A percentile compares a stretch with the other conserved stretches of the same genome.
phyloP scores from a whole-genome alignment of 148 eudicot genomes.

The Bassia scoparia region DNA sequence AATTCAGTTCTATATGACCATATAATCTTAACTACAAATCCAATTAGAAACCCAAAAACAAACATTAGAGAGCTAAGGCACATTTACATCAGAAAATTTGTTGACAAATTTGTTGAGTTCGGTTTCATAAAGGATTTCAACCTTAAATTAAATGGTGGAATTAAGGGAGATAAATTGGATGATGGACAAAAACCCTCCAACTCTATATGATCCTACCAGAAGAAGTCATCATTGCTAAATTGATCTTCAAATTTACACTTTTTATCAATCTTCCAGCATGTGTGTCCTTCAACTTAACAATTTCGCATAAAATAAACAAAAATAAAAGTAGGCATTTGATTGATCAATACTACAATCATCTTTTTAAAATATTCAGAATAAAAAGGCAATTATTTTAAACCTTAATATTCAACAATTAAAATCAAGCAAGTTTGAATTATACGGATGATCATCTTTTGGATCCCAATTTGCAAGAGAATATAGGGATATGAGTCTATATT shows the following conservation, averaged over 20 bases:
- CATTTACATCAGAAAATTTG: slow-evolving; percentile 43
- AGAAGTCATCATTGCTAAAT: slow-evolving; percentile 42
- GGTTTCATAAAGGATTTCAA: slow-evolving; percentile 56
- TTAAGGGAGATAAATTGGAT: slow-evolving; percentile 77
- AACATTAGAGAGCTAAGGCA: no score
- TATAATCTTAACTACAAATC: no score
- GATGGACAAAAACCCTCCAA: slow-evolving; percentile 50
- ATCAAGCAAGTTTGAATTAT: no score
- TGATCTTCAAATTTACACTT: slow-evolving; percentile 17
- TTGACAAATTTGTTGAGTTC: slow-evolving; percentile 36
- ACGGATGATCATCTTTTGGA: no score
- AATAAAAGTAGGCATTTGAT: neutral
- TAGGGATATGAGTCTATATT: no score
- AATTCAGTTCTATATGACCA: no score
- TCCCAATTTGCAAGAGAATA: no score
- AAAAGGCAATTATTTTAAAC: no score
- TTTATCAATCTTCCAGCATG: slow-evolving; percentile 2
- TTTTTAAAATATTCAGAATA: no score
- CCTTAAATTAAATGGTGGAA: slow-evolving; percentile 80
- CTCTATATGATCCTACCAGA: slow-evolving; percentile 43
- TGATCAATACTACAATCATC: no score
- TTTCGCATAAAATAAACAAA: neutral
- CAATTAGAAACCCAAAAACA: no score
- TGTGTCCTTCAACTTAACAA: slow-evolving; percentile 23
- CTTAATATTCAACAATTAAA: neutral